These are phyloP conservation scores for Leccinum uliginosum DNA, from an alignment of 768 basidiomycete species.

Conservation along the genomic window DNA sequence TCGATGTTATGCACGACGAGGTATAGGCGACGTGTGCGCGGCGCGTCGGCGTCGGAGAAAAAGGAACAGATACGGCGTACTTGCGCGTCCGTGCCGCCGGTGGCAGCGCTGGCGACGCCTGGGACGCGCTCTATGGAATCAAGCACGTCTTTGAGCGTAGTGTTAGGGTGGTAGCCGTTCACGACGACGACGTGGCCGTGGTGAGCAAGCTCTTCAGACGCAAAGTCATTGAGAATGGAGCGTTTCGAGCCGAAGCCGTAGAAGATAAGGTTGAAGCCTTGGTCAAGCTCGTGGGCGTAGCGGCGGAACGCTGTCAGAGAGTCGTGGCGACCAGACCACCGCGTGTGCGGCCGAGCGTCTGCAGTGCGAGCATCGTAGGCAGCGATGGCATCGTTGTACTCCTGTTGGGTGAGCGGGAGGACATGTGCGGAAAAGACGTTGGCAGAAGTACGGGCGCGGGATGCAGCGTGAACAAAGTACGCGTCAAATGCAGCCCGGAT, in stretches of 20 bases:
- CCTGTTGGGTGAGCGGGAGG: slow-evolving; percentile 64
- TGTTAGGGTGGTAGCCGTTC: slow-evolving; percentile 72
- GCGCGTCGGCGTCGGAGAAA: slow-evolving; percentile 40
- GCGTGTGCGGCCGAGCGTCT: slow-evolving; percentile 9
- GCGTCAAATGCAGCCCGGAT: slow-evolving; percentile 71
- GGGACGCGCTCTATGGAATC: slow-evolving; percentile 47
- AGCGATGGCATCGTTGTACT: slow-evolving; percentile 41
- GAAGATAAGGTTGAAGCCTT: slow-evolving; percentile 88
- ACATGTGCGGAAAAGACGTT: slow-evolving; percentile 77
- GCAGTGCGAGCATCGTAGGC: slow-evolving; percentile 18
- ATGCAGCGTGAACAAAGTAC: slow-evolving; percentile 68
- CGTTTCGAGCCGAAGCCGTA: slow-evolving; percentile 92
- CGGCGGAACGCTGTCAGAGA: slow-evolving; percentile 44
- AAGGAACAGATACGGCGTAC: slow-evolving; percentile 62
- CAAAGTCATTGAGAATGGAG: slow-evolving; percentile 69
- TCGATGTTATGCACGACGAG: slow-evolving; percentile 91
- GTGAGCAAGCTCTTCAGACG: slow-evolving; percentile 48
- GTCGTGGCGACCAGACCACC: slow-evolving; percentile 18
- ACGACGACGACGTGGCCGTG: slow-evolving; percentile 71
- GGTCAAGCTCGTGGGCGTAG: slow-evolving; percentile 65
- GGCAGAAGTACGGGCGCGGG: slow-evolving; percentile 67
- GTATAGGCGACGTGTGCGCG: slow-evolving; percentile 49
- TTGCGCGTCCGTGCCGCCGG: slow-evolving; percentile 50
- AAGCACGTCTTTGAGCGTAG: slow-evolving; percentile 66
- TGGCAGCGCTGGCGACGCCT: slow-evolving; percentile 9